Conservation (phyloP, 768 basidiomycete species). For the Lactifluus hygrophoroides region DNA sequence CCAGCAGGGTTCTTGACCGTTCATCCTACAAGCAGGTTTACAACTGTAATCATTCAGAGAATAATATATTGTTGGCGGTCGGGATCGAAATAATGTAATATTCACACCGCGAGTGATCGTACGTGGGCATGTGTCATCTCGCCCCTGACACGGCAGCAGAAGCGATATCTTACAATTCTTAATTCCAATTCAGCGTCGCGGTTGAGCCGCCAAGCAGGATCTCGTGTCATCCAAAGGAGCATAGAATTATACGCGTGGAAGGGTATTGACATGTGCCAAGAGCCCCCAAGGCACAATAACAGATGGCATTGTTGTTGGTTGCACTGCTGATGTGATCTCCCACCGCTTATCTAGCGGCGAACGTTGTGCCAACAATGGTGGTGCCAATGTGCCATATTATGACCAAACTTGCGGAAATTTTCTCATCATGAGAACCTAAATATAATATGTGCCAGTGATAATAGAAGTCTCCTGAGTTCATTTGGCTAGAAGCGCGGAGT, state of each 20-base stretch:
- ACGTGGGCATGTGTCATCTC: constrained; percentile 8
- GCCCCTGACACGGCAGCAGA: constrained; percentile 14
- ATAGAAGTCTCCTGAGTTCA: neutral
- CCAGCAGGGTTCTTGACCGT: neutral
- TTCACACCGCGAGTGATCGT: constrained; percentile 8
- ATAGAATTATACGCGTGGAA: neutral
- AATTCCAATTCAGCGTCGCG: constrained; percentile 9
- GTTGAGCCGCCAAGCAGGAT: neutral
- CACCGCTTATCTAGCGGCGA: neutral
- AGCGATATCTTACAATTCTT: constrained; percentile 6
- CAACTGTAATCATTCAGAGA: constrained; percentile 3
- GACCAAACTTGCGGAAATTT: too few relatives aligned
- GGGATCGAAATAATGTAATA: constrained; percentile 12
- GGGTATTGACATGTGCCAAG: neutral
- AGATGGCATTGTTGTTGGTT: neutral
- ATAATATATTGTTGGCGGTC: neutral
- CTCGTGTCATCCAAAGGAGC: constrained; percentile 2
- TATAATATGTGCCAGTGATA: neutral
- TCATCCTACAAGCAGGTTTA: neutral
- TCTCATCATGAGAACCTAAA: neutral
- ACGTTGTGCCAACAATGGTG: neutral
- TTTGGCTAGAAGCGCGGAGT: constrained; percentile 6
- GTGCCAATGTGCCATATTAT: neutral
- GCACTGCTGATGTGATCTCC: constrained; percentile 2
- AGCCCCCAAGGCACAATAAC: constrained; percentile 1